Base-by-base conservation (phyloP, 495 filamentous ascomycete species). In the Neurospora sp. region DNA sequence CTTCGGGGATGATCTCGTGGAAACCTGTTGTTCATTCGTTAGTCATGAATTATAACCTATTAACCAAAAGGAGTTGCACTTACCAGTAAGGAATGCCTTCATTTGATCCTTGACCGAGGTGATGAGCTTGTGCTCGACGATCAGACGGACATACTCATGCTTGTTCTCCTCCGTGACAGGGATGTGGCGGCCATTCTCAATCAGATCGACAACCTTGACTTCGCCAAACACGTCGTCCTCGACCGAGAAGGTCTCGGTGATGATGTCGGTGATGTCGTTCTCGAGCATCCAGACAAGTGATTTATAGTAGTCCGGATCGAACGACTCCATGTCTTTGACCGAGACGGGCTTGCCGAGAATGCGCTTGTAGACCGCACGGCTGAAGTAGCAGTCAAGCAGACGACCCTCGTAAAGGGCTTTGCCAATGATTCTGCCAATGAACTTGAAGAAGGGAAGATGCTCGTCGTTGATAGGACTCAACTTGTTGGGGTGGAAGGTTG, bases 271-370 rank as follows among this genome's bases (percentile, higher is more conserved):
- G 77, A 99, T 98, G 79, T 98, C 94, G 80, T 98, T 98, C 77
- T 96, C 93, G 69, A 98, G 87, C 91, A 99, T 98, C 96, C 96
- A 99, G 48, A 94, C 87, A 8, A 99, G 88, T n/a, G 95, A 97
- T 80, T 99, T 98, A 87, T 98, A 97, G 84, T 98, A 98, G 75
- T 98, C 94, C 31, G 97, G 89, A 81, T 99, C 96, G 70, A 99
- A 90, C 16, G 96, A 97, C 81, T 99, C 96, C 96, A 99, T 98
- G 75, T 99, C 96, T 85, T 98, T 99, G 81, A 98, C 92, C 5
- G 94, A 97, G 40, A 98, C 96, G 7, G 93, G 87, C 77, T 96
- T 94, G 73, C 96, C 93, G 40, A 99, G 88, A 72, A 99, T 98
- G 74, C 91, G 89, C 85, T 98, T 98, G 85, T 99, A 99, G 69